Base-by-base conservation (phyloP, 768 basidiomycete species). In the Cystofilobasidium capitatum region DNA sequence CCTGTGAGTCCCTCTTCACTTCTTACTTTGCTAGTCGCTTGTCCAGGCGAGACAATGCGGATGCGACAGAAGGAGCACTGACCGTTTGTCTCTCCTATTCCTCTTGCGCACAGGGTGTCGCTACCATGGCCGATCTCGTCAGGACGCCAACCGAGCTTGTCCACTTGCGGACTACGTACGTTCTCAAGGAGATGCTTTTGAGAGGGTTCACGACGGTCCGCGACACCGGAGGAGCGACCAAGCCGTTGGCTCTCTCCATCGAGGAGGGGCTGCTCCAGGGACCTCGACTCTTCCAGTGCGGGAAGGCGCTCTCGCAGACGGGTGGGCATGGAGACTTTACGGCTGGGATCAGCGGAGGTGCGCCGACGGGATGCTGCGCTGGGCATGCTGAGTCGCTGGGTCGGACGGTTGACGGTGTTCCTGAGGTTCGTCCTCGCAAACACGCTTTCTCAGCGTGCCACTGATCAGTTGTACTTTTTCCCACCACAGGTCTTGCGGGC, bases 141-240 rank as follows among this genome's bases (percentile, higher is more conserved):
- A 33, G 37, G 37, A 64, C 62, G 36, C 62, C 62, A n/a, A 22
- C 6, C 16, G 62, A 64, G 36, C 35, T 55, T 2, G 73, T 79
- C 20, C 71, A 76, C 35, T 70, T 80, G 36, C 73, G 78, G 10
- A 74, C 79, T 8, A 77, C 78, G 3, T 81, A 78, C 57, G 76
- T 79, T 14, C 71, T 81, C 13, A 77, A 76, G 58, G 78, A 79
- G 66, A 80, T 79, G 79, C 77, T 79, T 3, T 47, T 70, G 6
- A 71, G 79, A 12, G 79, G 80, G 0, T 79, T 79, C 68, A 81
- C 79, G 0, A 79, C 78, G 20, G 78, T 79, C 7, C 74, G 80
- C 12, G 79, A 79, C 64, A 77, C 76, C 9, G 79, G 78, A 45
- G 80, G 79, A 17, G 79, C 79, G 1, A 77, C 74, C 42, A 79